These are phyloP conservation scores for Lactarius psammicola DNA, from an alignment of 768 basidiomycete genomes.

Conservation along the genomic window DNA sequence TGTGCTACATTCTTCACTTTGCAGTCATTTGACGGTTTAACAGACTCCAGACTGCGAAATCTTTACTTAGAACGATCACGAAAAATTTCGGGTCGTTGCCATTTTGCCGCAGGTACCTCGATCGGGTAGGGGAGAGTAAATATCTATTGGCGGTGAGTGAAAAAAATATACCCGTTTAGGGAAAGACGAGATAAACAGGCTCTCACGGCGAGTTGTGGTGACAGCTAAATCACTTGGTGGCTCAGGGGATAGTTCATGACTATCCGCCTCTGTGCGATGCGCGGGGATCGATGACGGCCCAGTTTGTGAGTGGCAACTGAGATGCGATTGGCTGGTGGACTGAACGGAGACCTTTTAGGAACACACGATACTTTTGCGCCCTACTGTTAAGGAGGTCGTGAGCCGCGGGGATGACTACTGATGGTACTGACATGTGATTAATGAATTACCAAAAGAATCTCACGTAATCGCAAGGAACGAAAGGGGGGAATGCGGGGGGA, in stretches of 20 bases:
- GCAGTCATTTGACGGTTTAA: conserved; percentile 9
- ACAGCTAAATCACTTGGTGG: conserved; percentile 86
- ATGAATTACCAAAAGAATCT: neutral
- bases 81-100: conserved; percentile 94
- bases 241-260: conserved; percentile 82
- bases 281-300: conserved; percentile 88
- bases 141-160: conserved; percentile 81
- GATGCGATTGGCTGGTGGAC: neutral
- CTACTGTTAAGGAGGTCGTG: conserved; percentile 81
- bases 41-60: conserved; percentile 82
- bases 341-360: conserved; percentile 46
- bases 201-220: conserved; percentile 1
- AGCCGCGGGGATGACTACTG: conserved; percentile 83
- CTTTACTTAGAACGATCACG: conserved; percentile 82
- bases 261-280: conserved; percentile 93
- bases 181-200: neutral
- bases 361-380: conserved; percentile 81
- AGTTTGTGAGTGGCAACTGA: conserved; percentile 57
- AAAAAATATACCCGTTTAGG: neutral
- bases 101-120: conserved; percentile 93
- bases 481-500: neutral
- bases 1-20: conserved; percentile 1
- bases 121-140: conserved; percentile 87
- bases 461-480: neutral
- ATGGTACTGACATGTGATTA: conserved; percentile 12